These are phyloP conservation scores for Amaranthus palmeri DNA, from an alignment of 148 eudicot species.

Conservation along the genomic window DNA sequence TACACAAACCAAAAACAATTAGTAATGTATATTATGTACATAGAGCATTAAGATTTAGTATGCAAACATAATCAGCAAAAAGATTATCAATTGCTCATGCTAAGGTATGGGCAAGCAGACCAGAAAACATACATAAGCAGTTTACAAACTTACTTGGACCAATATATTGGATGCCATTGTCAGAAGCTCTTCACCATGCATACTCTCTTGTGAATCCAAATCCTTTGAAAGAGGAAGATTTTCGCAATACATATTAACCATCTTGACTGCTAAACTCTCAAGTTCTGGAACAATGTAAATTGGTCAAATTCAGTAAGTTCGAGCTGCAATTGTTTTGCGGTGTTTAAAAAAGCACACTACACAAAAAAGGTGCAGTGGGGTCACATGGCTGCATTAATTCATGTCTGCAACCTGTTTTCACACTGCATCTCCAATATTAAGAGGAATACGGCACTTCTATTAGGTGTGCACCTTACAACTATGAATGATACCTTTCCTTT, in stretches of 20 bases:
- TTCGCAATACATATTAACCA: constrained; percentile 61
- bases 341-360: too few species aligned
- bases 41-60: too few species aligned
- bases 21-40: background rate
- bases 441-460: too few species aligned
- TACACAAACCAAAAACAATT: background rate
- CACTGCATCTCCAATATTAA: too few species aligned
- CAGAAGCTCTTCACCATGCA: constrained; percentile 92
- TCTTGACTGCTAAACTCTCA: constrained; percentile 49
- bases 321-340: background rate
- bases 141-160: constrained; percentile 56
- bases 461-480: too few species aligned
- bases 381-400: too few species aligned
- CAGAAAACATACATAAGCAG: background rate
- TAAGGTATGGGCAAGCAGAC: background rate
- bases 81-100: background rate
- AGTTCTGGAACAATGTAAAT: constrained; percentile 44
- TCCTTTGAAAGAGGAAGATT: constrained; percentile 84
- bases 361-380: too few species aligned
- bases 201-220: constrained; percentile 85
- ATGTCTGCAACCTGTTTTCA: too few species aligned
- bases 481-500: too few species aligned
- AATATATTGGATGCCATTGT: constrained; percentile 63
- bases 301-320: constrained; percentile 18
- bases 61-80: background rate